phyloP scores from a whole-genome alignment of 1,284 basidiomycete species.

The Cutaneotrichosporon cutaneum region DNA sequence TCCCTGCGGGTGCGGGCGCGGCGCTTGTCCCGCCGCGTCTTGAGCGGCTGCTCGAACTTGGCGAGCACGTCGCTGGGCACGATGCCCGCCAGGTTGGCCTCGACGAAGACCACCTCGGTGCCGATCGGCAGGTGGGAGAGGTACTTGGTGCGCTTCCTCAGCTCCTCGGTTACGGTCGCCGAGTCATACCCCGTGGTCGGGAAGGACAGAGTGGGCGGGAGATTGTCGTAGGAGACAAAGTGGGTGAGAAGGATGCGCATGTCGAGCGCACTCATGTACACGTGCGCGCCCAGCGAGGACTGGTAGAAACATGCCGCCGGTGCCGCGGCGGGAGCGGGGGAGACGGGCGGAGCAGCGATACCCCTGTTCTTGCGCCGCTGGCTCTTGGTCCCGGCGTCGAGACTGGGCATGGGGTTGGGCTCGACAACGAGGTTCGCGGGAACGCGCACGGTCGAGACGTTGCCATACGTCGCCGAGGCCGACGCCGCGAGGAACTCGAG shows the following conservation, averaged over 20 bases:
- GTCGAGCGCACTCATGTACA: conserved; percentile 94
- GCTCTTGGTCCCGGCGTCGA: conserved; percentile 17
- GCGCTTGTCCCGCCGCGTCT: conserved; percentile 69
- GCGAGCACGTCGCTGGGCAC: conserved; percentile 70
- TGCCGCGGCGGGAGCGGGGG: conserved; percentile 22
- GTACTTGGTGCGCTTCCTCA: conserved; percentile 93
- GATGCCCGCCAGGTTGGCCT: conserved; percentile 75
- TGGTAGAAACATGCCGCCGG: conserved; percentile 87
- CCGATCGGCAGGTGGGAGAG: conserved; percentile 87
- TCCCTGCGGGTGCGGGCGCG: conserved; percentile 77
- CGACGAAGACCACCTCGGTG: conserved; percentile 90
- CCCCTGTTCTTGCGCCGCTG: conserved; percentile 37
- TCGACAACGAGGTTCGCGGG: conserved; percentile 43
- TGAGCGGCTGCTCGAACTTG: conserved; percentile 75
- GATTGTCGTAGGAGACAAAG: conserved; percentile 75
- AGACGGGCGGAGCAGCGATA: conserved; percentile 26
- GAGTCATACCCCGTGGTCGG: conserved; percentile 71
- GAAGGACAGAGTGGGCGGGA: conserved; percentile 78
- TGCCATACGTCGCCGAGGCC: background rate
- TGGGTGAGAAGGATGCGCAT: conserved; percentile 87
- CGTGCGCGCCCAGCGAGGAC: conserved; percentile 81
- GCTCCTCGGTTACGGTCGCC: conserved; percentile 73
- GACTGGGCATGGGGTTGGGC: conserved; percentile 44
- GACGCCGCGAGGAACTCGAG: conserved; percentile 19
- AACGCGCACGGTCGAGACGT: conserved; percentile 28